These are phyloP conservation scores for Sanchytrium tribonematis DNA, from an alignment of 371 early-diverging fungal species.

Conservation along the genomic window DNA sequence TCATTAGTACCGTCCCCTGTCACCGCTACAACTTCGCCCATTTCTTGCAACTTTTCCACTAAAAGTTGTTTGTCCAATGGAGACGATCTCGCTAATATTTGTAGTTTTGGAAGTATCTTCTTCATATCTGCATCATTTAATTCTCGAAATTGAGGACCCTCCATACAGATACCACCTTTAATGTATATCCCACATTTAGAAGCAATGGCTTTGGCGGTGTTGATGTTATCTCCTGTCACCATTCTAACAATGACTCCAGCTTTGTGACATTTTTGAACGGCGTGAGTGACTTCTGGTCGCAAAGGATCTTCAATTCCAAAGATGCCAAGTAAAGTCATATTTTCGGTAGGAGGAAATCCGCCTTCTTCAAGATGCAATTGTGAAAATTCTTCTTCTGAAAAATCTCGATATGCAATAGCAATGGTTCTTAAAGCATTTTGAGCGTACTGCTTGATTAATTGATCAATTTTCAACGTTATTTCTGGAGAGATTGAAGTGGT, in stretches of 20 bases:
- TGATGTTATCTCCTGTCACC: conserved; percentile 53
- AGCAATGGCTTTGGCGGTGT: conserved; percentile 42
- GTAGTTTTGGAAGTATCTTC: conserved; percentile 24
- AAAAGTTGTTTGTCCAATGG: conserved; percentile 45
- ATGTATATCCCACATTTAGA: conserved; percentile 33
- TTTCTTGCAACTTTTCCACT: conserved; percentile 26
- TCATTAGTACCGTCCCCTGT: conserved; percentile 46
- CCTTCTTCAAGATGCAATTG: background rate
- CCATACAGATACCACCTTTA: conserved; percentile 28
- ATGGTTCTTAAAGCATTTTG: conserved; percentile 32
- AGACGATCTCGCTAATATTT: conserved; percentile 38
- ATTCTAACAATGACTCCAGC: conserved; percentile 54
- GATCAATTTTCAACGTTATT: conserved; percentile 4
- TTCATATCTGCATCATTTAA: conserved; percentile 21
- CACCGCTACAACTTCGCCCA: conserved; percentile 35
- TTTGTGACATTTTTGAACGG: conserved; percentile 27
- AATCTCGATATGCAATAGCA: conserved; percentile 36
- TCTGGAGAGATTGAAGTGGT: conserved; percentile 4
- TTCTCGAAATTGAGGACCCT: conserved; percentile 33
- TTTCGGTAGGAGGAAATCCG: background rate
- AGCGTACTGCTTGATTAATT: conserved; percentile 32
- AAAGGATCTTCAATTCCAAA: conserved; percentile 47
- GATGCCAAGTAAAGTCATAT: conserved; percentile 19
- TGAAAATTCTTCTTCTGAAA: conserved; percentile 12
- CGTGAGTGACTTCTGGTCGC: conserved; percentile 32